Base-by-base conservation (phyloP, 345 rosid genomes). In the Streptanthus diversifolius region DNA sequence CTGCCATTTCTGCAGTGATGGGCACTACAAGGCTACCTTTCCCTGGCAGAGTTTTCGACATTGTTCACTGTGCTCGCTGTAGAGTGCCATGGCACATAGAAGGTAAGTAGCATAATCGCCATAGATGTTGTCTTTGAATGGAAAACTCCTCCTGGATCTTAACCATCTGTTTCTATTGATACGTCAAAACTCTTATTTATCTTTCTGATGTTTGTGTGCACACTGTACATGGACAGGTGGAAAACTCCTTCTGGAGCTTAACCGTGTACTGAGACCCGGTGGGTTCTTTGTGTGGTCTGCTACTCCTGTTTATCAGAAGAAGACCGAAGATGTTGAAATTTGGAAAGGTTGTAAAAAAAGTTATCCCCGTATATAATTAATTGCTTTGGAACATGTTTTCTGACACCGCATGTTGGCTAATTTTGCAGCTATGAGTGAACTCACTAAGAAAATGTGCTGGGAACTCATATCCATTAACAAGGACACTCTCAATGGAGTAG, bases 51-150 rank as follows among this genome's bases (percentile, higher is more conserved):
- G 98, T 88, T 66, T 95, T 92, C 55, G 99, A 95, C 85, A 70
- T 80, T 44, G 92, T 95, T 63, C 98, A 90, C 81, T 95, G 99
- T 82, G 99, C 99, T 32, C 92, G 97, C 29, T 95, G 99, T 77
- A 88, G 99, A 72, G 99, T 95, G 10, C 99, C 99, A 25, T 95
- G 99, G 99, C 99, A 95, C 77, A 88, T 90, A 63, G 99, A 95
- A 87, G 99, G 99, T 91, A 78, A 70, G 66, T 21, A 15, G 7
- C 67, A 21, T 53, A 60, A 48, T 64, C 49, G 9, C 40, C 10
- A 32, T 18, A 3, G 40, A 33, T 52, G 19, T 53, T 41, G 57
- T 67, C 65, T 72, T 66, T 52, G 49, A 44, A 33, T 45, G 65
- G 48, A 35, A 49, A 43, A 11, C 25, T 21, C 18, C 25, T 39